These are phyloP conservation scores for Niveomyces coronatus DNA, from an alignment of 2,329 filamentous ascomycete genomes.

Conservation along the genomic window DNA sequence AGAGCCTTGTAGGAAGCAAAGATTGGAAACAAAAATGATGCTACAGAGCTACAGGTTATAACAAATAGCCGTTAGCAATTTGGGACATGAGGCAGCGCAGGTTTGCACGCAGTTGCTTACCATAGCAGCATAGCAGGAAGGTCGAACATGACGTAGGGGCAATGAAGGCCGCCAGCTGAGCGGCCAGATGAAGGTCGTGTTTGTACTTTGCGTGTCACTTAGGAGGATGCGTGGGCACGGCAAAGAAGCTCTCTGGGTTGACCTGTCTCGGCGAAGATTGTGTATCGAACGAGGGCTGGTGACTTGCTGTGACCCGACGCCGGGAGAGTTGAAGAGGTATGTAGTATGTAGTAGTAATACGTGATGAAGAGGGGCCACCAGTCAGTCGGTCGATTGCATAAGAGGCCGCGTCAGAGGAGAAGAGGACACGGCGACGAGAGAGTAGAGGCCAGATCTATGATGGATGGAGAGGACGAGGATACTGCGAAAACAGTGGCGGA, in stretches of 20 bases:
- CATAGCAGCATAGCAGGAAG: constrained; percentile 68
- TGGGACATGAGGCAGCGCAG: constrained; percentile 11
- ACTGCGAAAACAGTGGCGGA: too few species aligned
- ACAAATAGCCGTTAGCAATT: constrained; percentile 1
- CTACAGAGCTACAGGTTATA: constrained; percentile 56
- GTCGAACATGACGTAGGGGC: constrained; percentile 55
- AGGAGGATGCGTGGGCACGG: too few species aligned
- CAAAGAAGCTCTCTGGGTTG: too few species aligned
- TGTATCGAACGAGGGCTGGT: too few species aligned
- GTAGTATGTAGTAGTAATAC: too few species aligned
- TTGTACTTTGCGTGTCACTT: background rate
- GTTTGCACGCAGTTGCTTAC: constrained; percentile 41
- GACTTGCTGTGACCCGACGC: too few species aligned
- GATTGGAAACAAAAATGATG: constrained; percentile 86
- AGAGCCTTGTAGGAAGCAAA: constrained; percentile 98
- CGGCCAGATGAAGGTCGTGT: background rate
- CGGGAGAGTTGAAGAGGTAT: too few species aligned
- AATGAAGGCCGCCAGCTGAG: background rate
- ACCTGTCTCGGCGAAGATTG: too few species aligned
- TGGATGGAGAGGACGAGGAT: too few species aligned
- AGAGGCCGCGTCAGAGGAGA: too few species aligned
- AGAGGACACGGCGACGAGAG: background rate
- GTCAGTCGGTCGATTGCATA: too few species aligned
- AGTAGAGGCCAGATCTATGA: constrained; percentile 6
- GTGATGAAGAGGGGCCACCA: constrained; percentile 1